Evolutionary conservation across 257 asterid species (phyloP), one percentile per base, ranked within the genome.

Genomic region (Solanum neorickii): DNA sequence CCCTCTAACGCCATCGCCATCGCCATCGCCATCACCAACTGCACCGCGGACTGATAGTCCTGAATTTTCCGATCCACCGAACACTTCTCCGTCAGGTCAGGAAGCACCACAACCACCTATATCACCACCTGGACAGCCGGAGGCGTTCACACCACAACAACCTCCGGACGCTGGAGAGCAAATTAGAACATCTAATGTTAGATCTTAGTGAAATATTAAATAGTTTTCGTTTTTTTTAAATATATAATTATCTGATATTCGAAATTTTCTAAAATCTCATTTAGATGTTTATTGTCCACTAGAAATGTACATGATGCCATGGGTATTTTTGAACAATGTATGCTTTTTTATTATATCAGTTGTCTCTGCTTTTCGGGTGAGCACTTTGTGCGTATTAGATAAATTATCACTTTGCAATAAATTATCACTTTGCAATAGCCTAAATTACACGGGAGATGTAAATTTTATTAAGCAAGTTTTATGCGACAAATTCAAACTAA

Each of bases 91-190:
- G 5, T 31, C 68, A 6, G 23, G 82, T 85, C 95, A 91, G 3
- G 95, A 93, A 52, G 88, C 85, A 18, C 93, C 95, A 9, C 66
- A 5, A 13, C 93, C 92, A 4, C 13, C 66, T 8, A 49, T 37
- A 9, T 68, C 87, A 9, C 87, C 78, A 1, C 95, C 93, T 1
- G 89, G 87, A 25, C 87, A 83, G 5, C 94, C 95, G 6, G 98
- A 93, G 83, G 90, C 90, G 23, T 72, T 89, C n/a, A 97, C 98
- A 2, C 95, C 96, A 6, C 88, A 72, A 72, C 46, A 49, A 87
- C 88, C 92, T 3, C 92, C 89, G 15, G 92, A 87, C 69, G 91
- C 90, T 8, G 89, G 75, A 69, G 86, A 65, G 86, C 86, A 83
- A 83, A 83, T 83, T 20, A 41, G 70, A 49, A 35, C 33, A 33